Evolutionary conservation across 2,329 filamentous ascomycete genomes (phyloP), one percentile per base, ranked within the genome.

Genomic region (Cryphonectria nitschkei): DNA sequence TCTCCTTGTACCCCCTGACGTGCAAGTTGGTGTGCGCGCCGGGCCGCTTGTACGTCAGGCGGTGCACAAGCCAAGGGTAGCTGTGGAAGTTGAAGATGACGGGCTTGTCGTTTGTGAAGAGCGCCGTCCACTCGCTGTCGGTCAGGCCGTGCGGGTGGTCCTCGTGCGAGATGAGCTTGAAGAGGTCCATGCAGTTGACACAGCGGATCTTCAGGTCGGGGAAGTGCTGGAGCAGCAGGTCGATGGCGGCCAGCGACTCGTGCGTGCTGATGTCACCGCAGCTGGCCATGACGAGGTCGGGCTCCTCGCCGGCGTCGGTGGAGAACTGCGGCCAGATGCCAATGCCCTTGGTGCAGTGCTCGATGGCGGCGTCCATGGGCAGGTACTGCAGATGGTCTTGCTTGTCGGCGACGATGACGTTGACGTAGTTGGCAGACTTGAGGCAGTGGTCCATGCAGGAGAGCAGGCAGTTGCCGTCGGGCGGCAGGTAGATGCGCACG

Each of bases 1-100:
- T 94, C 83, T 95, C 92, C 77, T 87, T 90, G 84, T 94, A 95
- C 1, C 92, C 92, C 43, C 90, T 85, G n/a, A 95, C 92, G 76
- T 93, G 89, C 73, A 94, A 80, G 80, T 92, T 89, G 37, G 3
- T 5, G 62, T 84, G 78, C 78, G 86, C 88, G 6, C 91, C 92
- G 1, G 89, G 90, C 0, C 92, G 89, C 82, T 92, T 91, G 82
- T 94, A 94, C 0, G 91, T 92, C 75, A 95, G 81, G 66, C 92
- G 86, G 82, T 94, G 92, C 67, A 95, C 88, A 76, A 95, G 84
- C 91, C 90, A 94, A 11, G 92, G 92, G 82, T 95, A 94, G 43
- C 89, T 91, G 83, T 95, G 92, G 87, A 94, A 95, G 83, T 94
- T 94, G 85, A 95, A 94, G 77, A 94, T 89, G 78, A 93, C 84